A percentile compares a stretch with the other conserved stretches of the same genome.
Evolutionary conservation across 2,329 filamentous ascomycete species (phyloP).

Genomic region (Huntiella savannae): DNA sequence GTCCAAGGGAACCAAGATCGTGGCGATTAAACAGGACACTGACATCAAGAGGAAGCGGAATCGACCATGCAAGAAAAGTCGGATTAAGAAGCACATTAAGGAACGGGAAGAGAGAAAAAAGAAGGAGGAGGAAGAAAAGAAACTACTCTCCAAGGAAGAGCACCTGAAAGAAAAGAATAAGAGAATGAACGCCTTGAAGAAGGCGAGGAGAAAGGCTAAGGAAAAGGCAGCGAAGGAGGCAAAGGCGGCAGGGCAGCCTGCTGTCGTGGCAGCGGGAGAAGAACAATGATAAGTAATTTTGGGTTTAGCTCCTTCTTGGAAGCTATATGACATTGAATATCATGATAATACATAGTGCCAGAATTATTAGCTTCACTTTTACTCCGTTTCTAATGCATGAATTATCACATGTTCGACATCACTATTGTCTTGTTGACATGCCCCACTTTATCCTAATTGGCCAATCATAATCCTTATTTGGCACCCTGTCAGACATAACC

Average conservation of each 20-base stretch:
- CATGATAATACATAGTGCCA: too few species aligned
- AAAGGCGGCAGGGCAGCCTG: constrained; percentile 12
- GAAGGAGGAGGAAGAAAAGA: constrained; percentile 20
- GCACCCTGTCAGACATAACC: too few species aligned
- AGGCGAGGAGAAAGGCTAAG: constrained; percentile 38
- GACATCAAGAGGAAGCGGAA: constrained; percentile 8
- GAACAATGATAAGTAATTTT: too few species aligned
- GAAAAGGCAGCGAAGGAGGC: constrained; percentile 31
- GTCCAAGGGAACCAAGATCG: constrained; percentile 6
- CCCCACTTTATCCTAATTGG: too few species aligned
- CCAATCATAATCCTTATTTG: too few species aligned
- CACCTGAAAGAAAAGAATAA: constrained; percentile 39
- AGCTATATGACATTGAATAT: too few species aligned
- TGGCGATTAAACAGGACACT: neutral
- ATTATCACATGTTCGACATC: too few species aligned
- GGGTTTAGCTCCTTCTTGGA: too few species aligned
- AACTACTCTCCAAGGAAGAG: constrained; percentile 27
- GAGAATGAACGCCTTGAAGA: constrained; percentile 39
- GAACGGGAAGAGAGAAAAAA: constrained; percentile 24
- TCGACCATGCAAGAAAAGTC: constrained; percentile 36
- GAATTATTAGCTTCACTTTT: too few species aligned
- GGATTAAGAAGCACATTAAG: constrained; percentile 31
- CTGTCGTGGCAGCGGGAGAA: too few species aligned
- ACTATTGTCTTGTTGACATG: too few species aligned
- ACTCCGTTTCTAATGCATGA: too few species aligned